phyloP scores from a whole-genome alignment of 129 eudicot species.

The Centaurea solstitialis region DNA sequence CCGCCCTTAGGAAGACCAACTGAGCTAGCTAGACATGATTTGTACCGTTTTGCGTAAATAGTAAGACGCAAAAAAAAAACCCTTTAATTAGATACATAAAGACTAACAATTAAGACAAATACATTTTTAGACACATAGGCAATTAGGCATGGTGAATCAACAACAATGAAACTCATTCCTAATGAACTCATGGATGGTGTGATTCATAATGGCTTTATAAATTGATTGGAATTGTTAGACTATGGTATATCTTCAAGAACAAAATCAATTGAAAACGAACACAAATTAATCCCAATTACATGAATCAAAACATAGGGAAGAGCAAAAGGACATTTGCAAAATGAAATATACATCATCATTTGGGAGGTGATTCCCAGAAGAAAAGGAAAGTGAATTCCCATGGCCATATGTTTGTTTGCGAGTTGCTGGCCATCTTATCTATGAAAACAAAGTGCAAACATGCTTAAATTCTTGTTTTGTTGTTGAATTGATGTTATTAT shows the following conservation, averaged over 20 bases:
- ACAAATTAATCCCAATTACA: not conserved
- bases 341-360: conserved; percentile 47
- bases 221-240: not conserved
- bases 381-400: conserved; percentile 58
- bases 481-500: too few species aligned
- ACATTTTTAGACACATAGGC: not conserved
- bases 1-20: too few species aligned
- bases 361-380: conserved; percentile 37
- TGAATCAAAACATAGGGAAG: too few species aligned
- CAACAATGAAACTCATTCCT: not conserved
- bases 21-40: too few species aligned
- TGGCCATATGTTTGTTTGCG: conserved; percentile 38
- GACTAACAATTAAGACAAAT: not conserved
- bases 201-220: too few species aligned
- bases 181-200: not conserved
- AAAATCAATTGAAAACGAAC: not conserved
- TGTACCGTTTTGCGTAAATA: not conserved
- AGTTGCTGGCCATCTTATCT: too few species aligned
- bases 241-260: not conserved
- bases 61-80: not conserved
- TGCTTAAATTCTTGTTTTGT: too few species aligned
- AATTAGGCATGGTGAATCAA: not conserved
- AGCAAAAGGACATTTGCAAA: not conserved
- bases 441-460: too few species aligned
- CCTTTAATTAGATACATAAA: not conserved